Base-by-base conservation (phyloP, 106 monocot genomes). In the Apostasia shenzhenica region DNA sequence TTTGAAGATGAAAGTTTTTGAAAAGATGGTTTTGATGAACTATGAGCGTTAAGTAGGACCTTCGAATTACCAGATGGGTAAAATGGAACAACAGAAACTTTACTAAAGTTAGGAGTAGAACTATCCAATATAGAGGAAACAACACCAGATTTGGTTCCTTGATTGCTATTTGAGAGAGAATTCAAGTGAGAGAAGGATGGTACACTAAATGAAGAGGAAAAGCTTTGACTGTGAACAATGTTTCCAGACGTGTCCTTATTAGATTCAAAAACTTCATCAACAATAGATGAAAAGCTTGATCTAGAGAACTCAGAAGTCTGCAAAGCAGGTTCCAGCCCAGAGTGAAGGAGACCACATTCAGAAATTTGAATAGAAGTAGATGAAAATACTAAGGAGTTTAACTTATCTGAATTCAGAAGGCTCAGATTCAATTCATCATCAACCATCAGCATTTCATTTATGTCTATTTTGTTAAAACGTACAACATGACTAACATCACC, bases 231-330 rank as follows among this genome's bases (percentile, higher is more conserved):
- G 8, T 70, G 14, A 41, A 72, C 70, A 42, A 54, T 53, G 11
- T 68, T 44, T 47, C 70, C 77, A 67, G 74, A 54, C 68, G 72
- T 2, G 67, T 64, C 78, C 73, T 87, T 86, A 55, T 89, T 88
- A 69, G 67, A 77, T 63, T 85, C 89, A 74, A 97, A 97, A 8
- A 97, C 83, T 70, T 92, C 89, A 85, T 90, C 92, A 67, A 97
- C 97, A 61, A 97, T 55, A 59, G 86, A 92, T 66, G 97, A 92
- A 77, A 97, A 97, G 37, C 75, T 88, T 73, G 79, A 69, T 53
- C 73, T 72, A 52, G 82, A 77, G 75, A 54, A 54, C 42, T 80
- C 83, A 76, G 71, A 79, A 57, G 69, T 57, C 67, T 73, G 82
- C 11, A 81, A 67, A 56, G 72, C 12, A 73, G 78, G n/a, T 70